Evolutionary conservation across 2,329 filamentous ascomycete genomes (phyloP).

Genomic region (Fusarium sp.): DNA sequence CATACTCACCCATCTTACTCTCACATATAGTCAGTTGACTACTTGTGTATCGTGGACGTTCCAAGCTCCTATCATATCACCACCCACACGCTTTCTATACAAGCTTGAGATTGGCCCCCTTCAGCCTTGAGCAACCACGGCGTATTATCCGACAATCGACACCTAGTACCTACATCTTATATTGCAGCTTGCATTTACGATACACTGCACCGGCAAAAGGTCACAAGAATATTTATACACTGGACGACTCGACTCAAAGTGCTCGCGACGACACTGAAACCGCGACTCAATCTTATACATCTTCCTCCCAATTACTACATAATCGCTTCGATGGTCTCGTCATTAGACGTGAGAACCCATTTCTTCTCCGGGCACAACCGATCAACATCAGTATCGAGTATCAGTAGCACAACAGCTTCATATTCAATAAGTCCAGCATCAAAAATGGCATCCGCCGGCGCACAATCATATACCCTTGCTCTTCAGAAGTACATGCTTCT

Average conservation of each 20-base stretch:
- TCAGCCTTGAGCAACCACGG: conserved; percentile 25
- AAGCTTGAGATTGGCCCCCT: conserved; percentile 36
- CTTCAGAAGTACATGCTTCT: conserved; percentile 65
- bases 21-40: conserved; percentile 2
- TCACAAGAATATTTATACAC: conserved; percentile 11
- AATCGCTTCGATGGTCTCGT: conserved; percentile 48
- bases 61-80: conserved; percentile 30
- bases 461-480: conserved; percentile 55
- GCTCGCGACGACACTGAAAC: conserved; percentile 19
- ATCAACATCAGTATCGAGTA: conserved; percentile 34
- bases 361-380: conserved; percentile 39
- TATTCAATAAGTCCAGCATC: conserved; percentile 3
- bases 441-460: conserved; percentile 43
- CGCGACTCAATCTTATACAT: conserved; percentile 4
- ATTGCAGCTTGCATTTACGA: conserved; percentile 17
- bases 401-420: conserved; percentile 8
- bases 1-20: conserved; percentile 1
- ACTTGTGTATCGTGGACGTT: conserved; percentile 11
- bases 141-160: conserved; percentile 23
- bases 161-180: conserved; percentile 26
- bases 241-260: background rate
- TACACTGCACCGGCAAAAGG: conserved; percentile 8
- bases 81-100: conserved; percentile 34
- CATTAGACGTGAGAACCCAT: conserved; percentile 42
- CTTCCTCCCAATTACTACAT: conserved; percentile 6